Evolutionary conservation across 192 early-diverging fungal genomes (phyloP), one percentile per base, ranked within the genome.

Genomic region (Backusella liffmaniae): DNA sequence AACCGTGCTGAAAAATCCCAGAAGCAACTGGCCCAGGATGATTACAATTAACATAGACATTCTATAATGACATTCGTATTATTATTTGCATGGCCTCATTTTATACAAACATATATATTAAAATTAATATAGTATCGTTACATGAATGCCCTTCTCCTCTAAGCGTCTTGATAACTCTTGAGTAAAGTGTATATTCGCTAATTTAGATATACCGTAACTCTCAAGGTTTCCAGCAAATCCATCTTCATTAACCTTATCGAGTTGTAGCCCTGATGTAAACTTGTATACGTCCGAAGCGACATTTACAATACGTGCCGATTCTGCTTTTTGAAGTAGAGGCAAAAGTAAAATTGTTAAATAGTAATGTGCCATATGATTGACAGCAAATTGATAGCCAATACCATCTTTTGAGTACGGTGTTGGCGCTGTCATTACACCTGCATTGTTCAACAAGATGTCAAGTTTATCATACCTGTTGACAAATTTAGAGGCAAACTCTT

Each of bases 361-460:
- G 30, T 73, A 82, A 37, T 84, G 84, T 30, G 83, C 90, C 3
- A 91, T 66, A 76, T 90, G 88, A 70, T 87, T 88, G 32, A 73
- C 72, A 9, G 81, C 86, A 39, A 91, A 83, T 77, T 90, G 89
- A 41, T 77, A 75, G 73, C 88, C 87, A 65, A 83, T 75, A n/a
- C 88, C 88, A 46, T 30, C 18, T 15, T 29, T 59, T 18, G n/a
- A 56, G 8, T 44, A 62, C 0, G 46, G 18, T 5, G 32, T 68
- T 13, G 29, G 29, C 26, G 23, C 29, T 10, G 62, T 83, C 87
- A 89, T 90, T 3, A 80, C 71, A 39, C 86, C 90, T 12, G 88
- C 91, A 82, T 90, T 92, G 80, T 88, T 85, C 41, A 89, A 74
- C 21, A 91, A 69, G n/a, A 86, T 79, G 69, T 91, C 82, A 4